Percentiles rank a stretch among this genome's conserved stretches.
phyloP scores from a whole-genome alignment of 1,139 yeast species.

The Hemisphaericaspora xylofermentans region DNA sequence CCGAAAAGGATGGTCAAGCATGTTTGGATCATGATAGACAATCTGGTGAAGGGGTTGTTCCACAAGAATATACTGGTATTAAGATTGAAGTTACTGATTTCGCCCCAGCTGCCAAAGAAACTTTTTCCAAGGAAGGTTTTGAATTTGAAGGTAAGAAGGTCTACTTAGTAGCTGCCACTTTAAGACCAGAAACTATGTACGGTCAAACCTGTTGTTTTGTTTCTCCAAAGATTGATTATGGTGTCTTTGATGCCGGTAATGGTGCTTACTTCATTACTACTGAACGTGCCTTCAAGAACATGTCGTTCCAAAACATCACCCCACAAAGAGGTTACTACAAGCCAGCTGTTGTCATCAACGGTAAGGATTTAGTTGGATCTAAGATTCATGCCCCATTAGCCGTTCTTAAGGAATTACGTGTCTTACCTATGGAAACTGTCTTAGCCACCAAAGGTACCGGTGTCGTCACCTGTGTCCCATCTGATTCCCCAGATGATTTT shows the following conservation, averaged over 20 bases:
- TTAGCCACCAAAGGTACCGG: slow-evolving; percentile 97
- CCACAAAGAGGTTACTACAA: slow-evolving; percentile 81
- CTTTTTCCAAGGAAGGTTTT: slow-evolving; percentile 47
- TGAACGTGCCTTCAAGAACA: slow-evolving; percentile 96
- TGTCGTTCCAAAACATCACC: slow-evolving; percentile 92
- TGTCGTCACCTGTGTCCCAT: slow-evolving; percentile 97
- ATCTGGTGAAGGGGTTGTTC: slow-evolving; percentile 95
- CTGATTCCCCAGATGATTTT: slow-evolving; percentile 96
- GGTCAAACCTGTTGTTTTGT: slow-evolving; percentile 99
- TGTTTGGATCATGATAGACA: slow-evolving; percentile 99
- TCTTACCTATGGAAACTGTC: slow-evolving; percentile 97
- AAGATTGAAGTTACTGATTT: slow-evolving; percentile 73
- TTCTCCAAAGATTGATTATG: slow-evolving; percentile 90
- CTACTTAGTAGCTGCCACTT: slow-evolving; percentile 90
- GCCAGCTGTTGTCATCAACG: slow-evolving; percentile 60
- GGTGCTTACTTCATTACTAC: slow-evolving; percentile 80
- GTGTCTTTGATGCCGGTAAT: slow-evolving; percentile 86
- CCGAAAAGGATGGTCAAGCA: slow-evolving; percentile 98
- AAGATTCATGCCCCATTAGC: slow-evolving; percentile 86
- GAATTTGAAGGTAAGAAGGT: slow-evolving; percentile 57
- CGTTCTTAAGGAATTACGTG: slow-evolving; percentile 65
- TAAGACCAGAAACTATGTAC: slow-evolving; percentile 98
- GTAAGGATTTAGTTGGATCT: slow-evolving; percentile 80
- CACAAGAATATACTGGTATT: slow-evolving; percentile 94
- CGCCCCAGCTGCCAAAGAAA: slow-evolving; percentile 53